Conservation (phyloP, 345 rosid species). For the Brassica cretica region DNA sequence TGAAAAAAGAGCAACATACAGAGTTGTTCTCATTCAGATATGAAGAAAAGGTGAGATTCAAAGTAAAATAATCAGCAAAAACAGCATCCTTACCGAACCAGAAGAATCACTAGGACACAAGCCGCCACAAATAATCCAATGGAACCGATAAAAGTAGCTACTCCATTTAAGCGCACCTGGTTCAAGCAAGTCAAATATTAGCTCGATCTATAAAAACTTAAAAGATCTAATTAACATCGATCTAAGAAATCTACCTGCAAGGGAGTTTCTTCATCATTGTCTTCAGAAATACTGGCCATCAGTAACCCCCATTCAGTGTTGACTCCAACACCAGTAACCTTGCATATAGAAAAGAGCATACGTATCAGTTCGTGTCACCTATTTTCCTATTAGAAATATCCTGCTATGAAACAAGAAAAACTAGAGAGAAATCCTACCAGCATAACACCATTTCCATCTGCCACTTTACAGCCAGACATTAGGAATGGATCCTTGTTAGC, state of each 20-base stretch:
- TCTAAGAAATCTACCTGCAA: constrained; percentile 64
- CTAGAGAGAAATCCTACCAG: constrained; percentile 50
- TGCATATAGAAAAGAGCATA: constrained; percentile 19
- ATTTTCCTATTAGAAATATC: constrained; percentile 6
- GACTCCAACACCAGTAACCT: constrained; percentile 94
- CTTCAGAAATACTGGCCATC: constrained; percentile 97
- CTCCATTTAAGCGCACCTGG: constrained; percentile 97
- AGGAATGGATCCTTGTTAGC: constrained; percentile 73
- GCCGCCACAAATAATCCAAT: constrained; percentile 83
- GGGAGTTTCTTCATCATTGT: constrained; percentile 97
- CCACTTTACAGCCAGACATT: constrained; percentile 99
- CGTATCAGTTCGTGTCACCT: background rate
- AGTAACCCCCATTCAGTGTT: constrained; percentile 99
- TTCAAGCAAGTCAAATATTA: constrained; percentile 12
- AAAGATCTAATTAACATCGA: background rate
- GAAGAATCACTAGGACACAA: constrained; percentile 71
- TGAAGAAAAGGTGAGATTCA: background rate
- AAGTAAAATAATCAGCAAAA: constrained; percentile 12
- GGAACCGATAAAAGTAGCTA: constrained; percentile 91
- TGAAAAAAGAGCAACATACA: constrained; percentile 7
- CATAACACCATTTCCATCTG: constrained; percentile 94
- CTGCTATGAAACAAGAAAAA: background rate
- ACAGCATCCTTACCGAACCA: constrained; percentile 57
- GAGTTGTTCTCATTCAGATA: background rate
- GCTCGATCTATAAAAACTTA: constrained; percentile 10